Conservation (phyloP, 1,139 yeast species). For the Protomyces macrosporus region DNA sequence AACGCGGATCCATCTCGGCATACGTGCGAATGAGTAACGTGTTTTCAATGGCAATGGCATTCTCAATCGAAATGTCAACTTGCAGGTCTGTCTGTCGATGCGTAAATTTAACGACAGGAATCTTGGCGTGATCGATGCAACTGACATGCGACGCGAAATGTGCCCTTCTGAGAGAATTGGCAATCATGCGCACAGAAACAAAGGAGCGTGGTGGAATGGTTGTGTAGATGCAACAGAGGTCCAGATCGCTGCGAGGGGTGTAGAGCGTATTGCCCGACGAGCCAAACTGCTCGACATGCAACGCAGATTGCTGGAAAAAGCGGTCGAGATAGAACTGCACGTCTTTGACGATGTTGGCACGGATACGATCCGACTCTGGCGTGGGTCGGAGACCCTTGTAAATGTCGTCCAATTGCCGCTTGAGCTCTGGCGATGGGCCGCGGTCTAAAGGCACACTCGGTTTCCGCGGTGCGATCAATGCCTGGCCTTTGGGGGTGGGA, state of each 20-base stretch:
- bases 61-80: slow-evolving; percentile 35
- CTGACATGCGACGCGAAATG: background rate
- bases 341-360: slow-evolving; percentile 6
- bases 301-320: background rate
- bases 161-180: slow-evolving; percentile 1
- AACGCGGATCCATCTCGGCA: slow-evolving; percentile 34
- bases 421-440: background rate
- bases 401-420: slow-evolving; percentile 4
- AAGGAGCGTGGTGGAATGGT: slow-evolving; percentile 1
- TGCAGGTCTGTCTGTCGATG: slow-evolving; percentile 33
- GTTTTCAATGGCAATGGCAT: slow-evolving; percentile 34
- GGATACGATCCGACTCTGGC: slow-evolving; percentile 2
- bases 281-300: slow-evolving; percentile 13
- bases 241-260: slow-evolving; percentile 16
- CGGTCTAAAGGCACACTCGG: background rate
- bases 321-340: slow-evolving; percentile 13
- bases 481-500: background rate
- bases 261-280: slow-evolving; percentile 13
- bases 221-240: slow-evolving; percentile 10
- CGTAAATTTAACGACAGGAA: slow-evolving; percentile 35
- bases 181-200: slow-evolving; percentile 2
- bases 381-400: slow-evolving; percentile 10
- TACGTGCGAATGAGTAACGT: slow-evolving; percentile 33
- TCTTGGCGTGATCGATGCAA: slow-evolving; percentile 30
- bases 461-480: background rate